These are phyloP conservation scores for Laguncularia racemosa DNA, from an alignment of 345 rosid genomes.

Conservation along the genomic window DNA sequence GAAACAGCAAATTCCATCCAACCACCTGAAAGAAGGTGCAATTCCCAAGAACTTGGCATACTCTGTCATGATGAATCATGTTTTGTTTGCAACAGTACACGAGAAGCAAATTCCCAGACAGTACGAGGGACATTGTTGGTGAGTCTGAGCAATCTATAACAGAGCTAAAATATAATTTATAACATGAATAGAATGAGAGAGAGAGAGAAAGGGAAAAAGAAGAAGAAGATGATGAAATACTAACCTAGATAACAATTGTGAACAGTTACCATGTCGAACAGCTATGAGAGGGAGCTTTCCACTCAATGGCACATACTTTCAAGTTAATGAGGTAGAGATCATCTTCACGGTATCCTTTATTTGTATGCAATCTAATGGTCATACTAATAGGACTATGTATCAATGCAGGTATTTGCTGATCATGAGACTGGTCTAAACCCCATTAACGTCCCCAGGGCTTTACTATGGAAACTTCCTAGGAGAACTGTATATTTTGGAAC, in stretches of 20 bases:
- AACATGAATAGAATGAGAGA: too few relatives aligned
- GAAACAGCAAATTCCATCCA: constrained; percentile 74
- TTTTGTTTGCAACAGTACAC: constrained; percentile 58
- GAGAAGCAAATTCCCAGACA: constrained; percentile 60
- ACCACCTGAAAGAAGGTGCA: constrained; percentile 51
- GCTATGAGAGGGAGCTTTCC: constrained; percentile 98
- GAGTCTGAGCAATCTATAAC: constrained; percentile 16
- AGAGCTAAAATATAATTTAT: background rate
- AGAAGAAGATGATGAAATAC: too few relatives aligned
- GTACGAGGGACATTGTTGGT: constrained; percentile 95
- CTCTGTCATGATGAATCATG: constrained; percentile 63
- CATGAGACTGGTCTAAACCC: constrained; percentile 78
- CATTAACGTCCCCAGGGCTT: constrained; percentile 63
- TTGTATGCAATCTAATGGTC: background rate
- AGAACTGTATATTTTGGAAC: constrained; percentile 88
- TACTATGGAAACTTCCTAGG: constrained; percentile 78
- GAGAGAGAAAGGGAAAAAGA: too few relatives aligned
- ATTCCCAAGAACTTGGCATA: constrained; percentile 34
- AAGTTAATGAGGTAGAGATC: constrained; percentile 70
- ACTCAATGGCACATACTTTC: constrained; percentile 93
- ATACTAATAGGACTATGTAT: constrained; percentile 1
- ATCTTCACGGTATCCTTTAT: background rate
- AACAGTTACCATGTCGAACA: constrained; percentile 90
- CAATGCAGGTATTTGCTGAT: constrained; percentile 79
- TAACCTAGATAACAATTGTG: constrained; percentile 1